Evolutionary conservation across 2,329 filamentous ascomycete species (phyloP).

Genomic region (Calonectria ilicicola): DNA sequence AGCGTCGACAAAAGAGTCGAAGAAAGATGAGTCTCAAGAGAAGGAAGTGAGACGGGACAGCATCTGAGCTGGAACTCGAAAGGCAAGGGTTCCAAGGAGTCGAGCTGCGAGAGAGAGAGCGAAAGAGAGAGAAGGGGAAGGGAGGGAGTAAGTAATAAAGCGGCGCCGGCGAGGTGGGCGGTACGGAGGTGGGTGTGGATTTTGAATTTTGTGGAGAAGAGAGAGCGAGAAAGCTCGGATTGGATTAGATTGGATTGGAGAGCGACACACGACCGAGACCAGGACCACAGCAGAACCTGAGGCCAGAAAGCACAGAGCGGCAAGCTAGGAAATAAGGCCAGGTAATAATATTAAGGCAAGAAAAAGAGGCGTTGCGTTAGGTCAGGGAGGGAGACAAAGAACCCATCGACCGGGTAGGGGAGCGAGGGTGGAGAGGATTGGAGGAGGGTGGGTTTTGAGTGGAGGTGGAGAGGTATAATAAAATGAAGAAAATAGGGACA

Average conservation of each 20-base stretch:
- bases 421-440: slow-evolving; percentile 39
- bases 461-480: slow-evolving; percentile 41
- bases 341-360: slow-evolving; percentile 40
- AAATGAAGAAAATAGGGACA: slow-evolving; percentile 32
- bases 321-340: slow-evolving; percentile 39
- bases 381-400: slow-evolving; percentile 46
- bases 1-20: slow-evolving; percentile 45
- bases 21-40: slow-evolving; percentile 44
- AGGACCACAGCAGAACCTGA: slow-evolving; percentile 39
- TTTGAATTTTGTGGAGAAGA: slow-evolving; percentile 39
- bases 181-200: slow-evolving; percentile 38
- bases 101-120: slow-evolving; percentile 32
- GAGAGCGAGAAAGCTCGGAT: slow-evolving; percentile 38
- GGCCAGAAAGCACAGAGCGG: slow-evolving; percentile 40
- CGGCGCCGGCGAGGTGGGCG: slow-evolving; percentile 37
- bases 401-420: slow-evolving; percentile 43
- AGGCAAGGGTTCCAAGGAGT: slow-evolving; percentile 42
- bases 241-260: slow-evolving; percentile 20
- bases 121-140: slow-evolving; percentile 37
- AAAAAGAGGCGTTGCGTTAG: slow-evolving; percentile 52
- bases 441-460: slow-evolving; percentile 39
- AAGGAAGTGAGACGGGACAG: slow-evolving; percentile 40
- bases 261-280: slow-evolving; percentile 33
- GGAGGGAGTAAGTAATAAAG: slow-evolving; percentile 23
- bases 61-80: slow-evolving; percentile 45